Percentiles rank a stretch among this genome's conserved stretches.
Conservation (phyloP, 179 eudicot genomes). For the Beta corolliflora region DNA sequence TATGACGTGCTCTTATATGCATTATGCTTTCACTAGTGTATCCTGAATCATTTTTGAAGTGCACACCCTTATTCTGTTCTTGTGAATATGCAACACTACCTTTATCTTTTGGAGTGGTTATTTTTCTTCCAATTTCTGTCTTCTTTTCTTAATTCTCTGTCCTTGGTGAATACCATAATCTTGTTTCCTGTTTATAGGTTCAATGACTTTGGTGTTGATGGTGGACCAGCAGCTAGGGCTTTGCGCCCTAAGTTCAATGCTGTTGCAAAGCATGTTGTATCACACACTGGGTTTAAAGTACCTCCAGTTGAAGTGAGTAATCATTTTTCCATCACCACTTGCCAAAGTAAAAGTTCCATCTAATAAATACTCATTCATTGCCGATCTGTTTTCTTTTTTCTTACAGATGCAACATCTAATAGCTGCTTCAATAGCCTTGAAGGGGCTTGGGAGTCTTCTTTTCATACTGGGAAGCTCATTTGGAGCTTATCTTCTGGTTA, state of each 20-base stretch:
- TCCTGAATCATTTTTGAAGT: neutral
- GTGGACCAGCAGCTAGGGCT: conserved; percentile 73
- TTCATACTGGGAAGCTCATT: conserved; percentile 73
- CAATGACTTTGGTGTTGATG: conserved; percentile 71
- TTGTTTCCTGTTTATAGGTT: conserved; percentile 41
- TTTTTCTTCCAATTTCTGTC: neutral
- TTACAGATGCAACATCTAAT: conserved; percentile 62
- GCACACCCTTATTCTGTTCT: neutral
- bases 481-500: conserved; percentile 80
- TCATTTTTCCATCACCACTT: neutral
- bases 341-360: neutral
- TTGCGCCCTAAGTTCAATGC: conserved; percentile 60
- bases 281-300: conserved; percentile 63
- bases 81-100: neutral
- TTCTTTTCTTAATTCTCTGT: neutral
- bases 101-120: neutral
- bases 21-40: neutral
- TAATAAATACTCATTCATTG: neutral
- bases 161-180: neutral
- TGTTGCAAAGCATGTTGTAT: conserved; percentile 49
- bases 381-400: neutral
- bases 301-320: conserved; percentile 64
- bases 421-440: conserved; percentile 62
- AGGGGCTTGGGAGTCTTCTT: conserved; percentile 75
- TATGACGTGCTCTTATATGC: neutral